Percentiles rank a stretch among this genome's conserved stretches.
phyloP scores from a whole-genome alignment of 73 alveolate genomes.

The Paramecium tetraurelia region DNA sequence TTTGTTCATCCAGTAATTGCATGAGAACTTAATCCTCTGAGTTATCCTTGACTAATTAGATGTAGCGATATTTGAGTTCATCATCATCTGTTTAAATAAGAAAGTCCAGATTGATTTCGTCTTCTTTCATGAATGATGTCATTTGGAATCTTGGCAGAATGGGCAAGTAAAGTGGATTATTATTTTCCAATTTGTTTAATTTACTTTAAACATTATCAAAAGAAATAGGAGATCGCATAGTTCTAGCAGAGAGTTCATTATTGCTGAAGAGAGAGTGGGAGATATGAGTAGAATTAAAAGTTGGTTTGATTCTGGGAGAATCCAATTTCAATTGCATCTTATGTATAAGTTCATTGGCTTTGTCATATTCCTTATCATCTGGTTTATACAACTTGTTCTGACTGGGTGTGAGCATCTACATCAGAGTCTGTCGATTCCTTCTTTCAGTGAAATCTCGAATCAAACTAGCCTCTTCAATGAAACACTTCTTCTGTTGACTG shows the following conservation, averaged over 20 bases:
- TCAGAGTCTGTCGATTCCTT: neutral
- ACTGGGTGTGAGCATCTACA: neutral
- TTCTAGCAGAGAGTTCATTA: neutral
- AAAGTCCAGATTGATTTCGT: neutral
- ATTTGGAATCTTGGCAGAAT: neutral
- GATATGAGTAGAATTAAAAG: neutral
- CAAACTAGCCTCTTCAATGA: neutral
- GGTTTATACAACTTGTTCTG: neutral
- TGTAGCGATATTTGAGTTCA: slow-evolving; percentile 8
- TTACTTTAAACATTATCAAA: neutral
- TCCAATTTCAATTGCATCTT: neutral
- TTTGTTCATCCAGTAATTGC: neutral
- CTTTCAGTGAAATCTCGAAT: neutral
- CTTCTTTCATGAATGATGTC: neutral
- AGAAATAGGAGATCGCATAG: neutral
- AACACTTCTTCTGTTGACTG: neutral
- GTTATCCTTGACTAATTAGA: neutral
- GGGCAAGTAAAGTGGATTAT: neutral
- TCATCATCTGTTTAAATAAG: slow-evolving; percentile 1
- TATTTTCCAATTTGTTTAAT: neutral
- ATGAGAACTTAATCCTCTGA: neutral
- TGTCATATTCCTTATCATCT: neutral
- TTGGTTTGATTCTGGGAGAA: neutral
- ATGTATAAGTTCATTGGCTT: neutral
- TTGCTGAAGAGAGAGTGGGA: neutral